Percentiles rank a stretch among this genome's conserved stretches.
phyloP scores from a whole-genome alignment of 2,329 filamentous ascomycete genomes.

The Elsinoe ampelina region DNA sequence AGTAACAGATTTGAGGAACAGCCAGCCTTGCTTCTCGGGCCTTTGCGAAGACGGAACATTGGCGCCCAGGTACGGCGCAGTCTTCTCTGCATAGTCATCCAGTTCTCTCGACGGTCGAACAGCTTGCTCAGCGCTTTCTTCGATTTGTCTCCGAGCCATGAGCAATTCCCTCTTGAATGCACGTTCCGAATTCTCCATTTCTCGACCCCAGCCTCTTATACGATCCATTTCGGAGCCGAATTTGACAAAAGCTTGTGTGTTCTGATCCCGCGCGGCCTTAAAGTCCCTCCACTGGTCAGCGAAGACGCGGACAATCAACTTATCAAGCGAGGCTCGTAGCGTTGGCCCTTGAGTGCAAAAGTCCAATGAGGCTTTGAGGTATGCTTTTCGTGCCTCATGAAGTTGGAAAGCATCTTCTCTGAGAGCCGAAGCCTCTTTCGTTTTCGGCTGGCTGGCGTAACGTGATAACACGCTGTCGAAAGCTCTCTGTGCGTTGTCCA shows the following conservation, averaged over 20 bases:
- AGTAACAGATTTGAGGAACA: slow-evolving; percentile 70
- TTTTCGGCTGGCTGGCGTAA: slow-evolving; percentile 78
- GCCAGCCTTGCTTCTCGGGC: slow-evolving; percentile 87
- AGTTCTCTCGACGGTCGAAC: slow-evolving; percentile 81
- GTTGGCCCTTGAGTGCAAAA: slow-evolving; percentile 84
- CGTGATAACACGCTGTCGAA: slow-evolving; percentile 75
- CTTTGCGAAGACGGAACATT: slow-evolving; percentile 44
- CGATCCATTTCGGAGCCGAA: slow-evolving; percentile 79
- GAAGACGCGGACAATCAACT: slow-evolving; percentile 73
- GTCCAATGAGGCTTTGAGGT: slow-evolving; percentile 86
- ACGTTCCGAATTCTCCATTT: slow-evolving; percentile 85
- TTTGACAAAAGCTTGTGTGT: slow-evolving; percentile 51
- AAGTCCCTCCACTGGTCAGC: slow-evolving; percentile 84
- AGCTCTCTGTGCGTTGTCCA: slow-evolving; percentile 73
- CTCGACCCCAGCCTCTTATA: slow-evolving; percentile 82
- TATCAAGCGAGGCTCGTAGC: slow-evolving; percentile 73
- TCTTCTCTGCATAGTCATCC: slow-evolving; percentile 84
- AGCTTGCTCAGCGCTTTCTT: slow-evolving; percentile 60
- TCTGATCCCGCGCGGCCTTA: slow-evolving; percentile 58
- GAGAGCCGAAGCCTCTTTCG: slow-evolving; percentile 83
- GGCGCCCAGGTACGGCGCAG: slow-evolving; percentile 74
- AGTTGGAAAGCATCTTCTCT: slow-evolving; percentile 93
- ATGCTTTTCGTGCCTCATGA: slow-evolving; percentile 82
- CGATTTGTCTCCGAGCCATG: slow-evolving; percentile 68
- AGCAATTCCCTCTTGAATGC: slow-evolving; percentile 75